phyloP scores from a whole-genome alignment of 2,329 filamentous ascomycete genomes.

The Trichoderma brevicompactum region DNA sequence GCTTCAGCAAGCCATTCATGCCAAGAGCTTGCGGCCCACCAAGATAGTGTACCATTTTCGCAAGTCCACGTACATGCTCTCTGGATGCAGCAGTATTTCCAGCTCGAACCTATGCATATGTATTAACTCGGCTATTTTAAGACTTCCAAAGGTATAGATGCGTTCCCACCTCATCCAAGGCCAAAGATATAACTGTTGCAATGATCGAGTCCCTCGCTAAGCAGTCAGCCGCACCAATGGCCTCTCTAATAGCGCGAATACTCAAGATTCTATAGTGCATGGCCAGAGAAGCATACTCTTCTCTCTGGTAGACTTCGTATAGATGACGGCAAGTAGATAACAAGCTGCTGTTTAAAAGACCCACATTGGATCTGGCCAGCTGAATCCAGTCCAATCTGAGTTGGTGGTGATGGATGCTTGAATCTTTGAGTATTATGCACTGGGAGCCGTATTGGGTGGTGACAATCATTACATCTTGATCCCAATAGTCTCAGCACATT shows the following conservation, averaged over 20 bases:
- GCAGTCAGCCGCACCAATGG: background rate
- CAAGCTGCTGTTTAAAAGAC: background rate
- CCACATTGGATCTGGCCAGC: background rate
- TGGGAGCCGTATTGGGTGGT: conserved; percentile 3
- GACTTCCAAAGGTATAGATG: too few species aligned
- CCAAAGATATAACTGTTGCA: background rate
- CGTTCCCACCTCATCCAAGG: background rate
- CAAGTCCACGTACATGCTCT: conserved; percentile 14
- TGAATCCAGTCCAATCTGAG: conserved; percentile 9
- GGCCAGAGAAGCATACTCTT: background rate
- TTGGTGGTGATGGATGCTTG: background rate
- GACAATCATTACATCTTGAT: background rate
- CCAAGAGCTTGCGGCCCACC: background rate
- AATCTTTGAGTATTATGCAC: conserved; percentile 10
- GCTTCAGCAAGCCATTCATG: background rate
- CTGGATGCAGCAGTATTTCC: conserved; percentile 2
- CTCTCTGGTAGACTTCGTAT: background rate
- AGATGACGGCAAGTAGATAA: background rate
- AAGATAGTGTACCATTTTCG: background rate
- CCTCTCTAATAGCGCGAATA: background rate
- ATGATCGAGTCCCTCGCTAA: background rate
- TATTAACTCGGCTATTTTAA: background rate
- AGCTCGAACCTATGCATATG: background rate
- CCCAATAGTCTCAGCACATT: background rate
- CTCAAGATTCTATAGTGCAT: conserved; percentile 5